These are phyloP conservation scores for Spirogloea muscicola DNA, from an alignment of 139 green algal species.

Conservation along the genomic window DNA sequence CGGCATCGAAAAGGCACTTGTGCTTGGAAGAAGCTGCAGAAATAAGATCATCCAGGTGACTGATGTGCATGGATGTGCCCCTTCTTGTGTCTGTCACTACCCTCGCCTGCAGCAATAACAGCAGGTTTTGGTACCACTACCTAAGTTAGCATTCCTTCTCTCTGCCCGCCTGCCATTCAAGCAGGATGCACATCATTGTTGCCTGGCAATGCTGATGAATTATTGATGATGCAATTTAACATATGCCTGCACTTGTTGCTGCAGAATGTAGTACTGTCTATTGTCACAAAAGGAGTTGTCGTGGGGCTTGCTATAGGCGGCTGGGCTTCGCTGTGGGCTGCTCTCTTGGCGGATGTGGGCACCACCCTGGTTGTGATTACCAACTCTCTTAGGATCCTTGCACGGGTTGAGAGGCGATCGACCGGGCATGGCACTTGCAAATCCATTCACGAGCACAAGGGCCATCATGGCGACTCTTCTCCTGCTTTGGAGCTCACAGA, in stretches of 20 bases:
- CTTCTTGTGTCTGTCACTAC: no score
- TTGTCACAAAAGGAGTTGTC: conserved; percentile 52
- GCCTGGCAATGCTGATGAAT: not conserved
- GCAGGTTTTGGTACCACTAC: not conserved
- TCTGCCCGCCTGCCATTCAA: not conserved
- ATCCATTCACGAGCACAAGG: no score
- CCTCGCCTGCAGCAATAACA: no score
- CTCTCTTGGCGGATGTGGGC: conserved; percentile 63
- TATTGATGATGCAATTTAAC: conserved; percentile 9
- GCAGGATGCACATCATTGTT: no score
- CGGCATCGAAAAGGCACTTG: conserved; percentile 47
- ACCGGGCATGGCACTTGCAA: no score
- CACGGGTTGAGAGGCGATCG: no score
- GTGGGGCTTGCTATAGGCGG: conserved; percentile 47
- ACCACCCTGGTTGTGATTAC: conserved; percentile 57
- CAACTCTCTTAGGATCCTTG: conserved; percentile 38
- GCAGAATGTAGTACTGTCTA: conserved; percentile 42
- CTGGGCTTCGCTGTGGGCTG: conserved; percentile 57
- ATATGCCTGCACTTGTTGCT: conserved; percentile 9
- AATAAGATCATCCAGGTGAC: conserved; percentile 2
- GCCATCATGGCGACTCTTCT: no score
- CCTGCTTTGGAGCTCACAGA: no score
- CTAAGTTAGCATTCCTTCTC: not conserved
- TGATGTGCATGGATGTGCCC: no score
- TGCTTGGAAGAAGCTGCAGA: conserved; percentile 14